phyloP scores from a whole-genome alignment of 176 grass and related monocot genomes.

The Chrysopogon serrulatus region DNA sequence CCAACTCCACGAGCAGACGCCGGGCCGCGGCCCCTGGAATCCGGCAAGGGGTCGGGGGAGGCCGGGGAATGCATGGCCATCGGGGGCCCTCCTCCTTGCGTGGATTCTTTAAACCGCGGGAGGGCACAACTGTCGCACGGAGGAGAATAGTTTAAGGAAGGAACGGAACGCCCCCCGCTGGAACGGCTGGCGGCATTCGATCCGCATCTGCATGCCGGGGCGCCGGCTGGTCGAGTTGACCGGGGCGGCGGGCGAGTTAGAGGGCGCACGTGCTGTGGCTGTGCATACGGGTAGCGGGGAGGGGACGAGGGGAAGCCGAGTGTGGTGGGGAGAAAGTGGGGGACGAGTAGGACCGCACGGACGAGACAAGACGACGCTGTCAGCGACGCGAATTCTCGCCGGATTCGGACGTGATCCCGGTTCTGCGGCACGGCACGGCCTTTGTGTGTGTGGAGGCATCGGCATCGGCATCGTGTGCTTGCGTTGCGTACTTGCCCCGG shows the following conservation, averaged over 20 bases:
- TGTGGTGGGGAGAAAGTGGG: constrained; percentile 30
- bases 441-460: too few relatives aligned
- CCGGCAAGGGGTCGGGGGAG: constrained; percentile 5
- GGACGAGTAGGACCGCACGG: constrained; percentile 3
- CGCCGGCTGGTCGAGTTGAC: constrained; percentile 34
- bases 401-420: neutral
- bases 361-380: neutral
- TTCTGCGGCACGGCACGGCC: too few relatives aligned
- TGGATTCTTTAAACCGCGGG: constrained; percentile 24
- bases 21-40: neutral
- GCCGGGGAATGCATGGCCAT: constrained; percentile 12
- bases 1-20: neutral
- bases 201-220: constrained; percentile 11
- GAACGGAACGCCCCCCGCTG: neutral
- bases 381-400: neutral
- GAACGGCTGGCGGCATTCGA: neutral
- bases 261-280: constrained; percentile 28
- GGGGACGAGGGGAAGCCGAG: neutral
- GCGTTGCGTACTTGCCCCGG: neutral
- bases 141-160: constrained; percentile 10
- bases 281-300: neutral
- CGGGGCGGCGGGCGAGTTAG: constrained; percentile 26
- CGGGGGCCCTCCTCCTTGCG: neutral
- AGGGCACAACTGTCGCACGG: constrained; percentile 25
- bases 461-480: neutral